Evolutionary conservation across 495 filamentous ascomycete genomes (phyloP).

Genomic region (Penicillium longicatenatum): DNA sequence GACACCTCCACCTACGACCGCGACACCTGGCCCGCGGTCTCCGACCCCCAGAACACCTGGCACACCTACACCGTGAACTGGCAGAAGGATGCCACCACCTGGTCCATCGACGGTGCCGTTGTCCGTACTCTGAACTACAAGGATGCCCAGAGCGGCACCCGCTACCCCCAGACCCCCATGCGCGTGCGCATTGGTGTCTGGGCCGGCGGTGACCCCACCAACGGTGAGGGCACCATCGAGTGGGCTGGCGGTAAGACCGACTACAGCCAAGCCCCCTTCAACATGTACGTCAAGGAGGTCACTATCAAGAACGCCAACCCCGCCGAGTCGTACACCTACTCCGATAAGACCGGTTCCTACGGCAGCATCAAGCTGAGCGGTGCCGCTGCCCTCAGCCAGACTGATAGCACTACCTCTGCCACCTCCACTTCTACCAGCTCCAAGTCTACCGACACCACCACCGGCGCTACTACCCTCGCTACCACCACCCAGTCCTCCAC

Average conservation of each 20-base stretch:
- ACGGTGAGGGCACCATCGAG: conserved; percentile 59
- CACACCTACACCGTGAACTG: conserved; percentile 88
- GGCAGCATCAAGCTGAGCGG: conserved; percentile 57
- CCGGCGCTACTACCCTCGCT: conserved; percentile 7
- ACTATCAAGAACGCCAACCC: conserved; percentile 34
- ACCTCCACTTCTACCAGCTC: conserved; percentile 10
- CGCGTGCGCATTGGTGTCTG: conserved; percentile 83
- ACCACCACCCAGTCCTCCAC: conserved; percentile 20
- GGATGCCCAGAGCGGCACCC: conserved; percentile 51
- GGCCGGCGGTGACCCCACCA: conserved; percentile 78
- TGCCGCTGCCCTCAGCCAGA: conserved; percentile 9
- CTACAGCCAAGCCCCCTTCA: conserved; percentile 72
- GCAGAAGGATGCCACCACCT: conserved; percentile 70
- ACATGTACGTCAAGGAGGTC: conserved; percentile 72
- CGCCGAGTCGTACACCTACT: conserved; percentile 65
- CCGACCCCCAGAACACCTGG: conserved; percentile 66
- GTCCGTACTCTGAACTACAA: conserved; percentile 68
- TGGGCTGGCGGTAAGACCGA: conserved; percentile 84
- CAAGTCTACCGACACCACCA: conserved; percentile 2
- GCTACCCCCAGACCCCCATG: conserved; percentile 93
- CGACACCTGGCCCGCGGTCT: conserved; percentile 56
- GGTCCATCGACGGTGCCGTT: conserved; percentile 73
- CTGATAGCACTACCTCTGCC: conserved; percentile 12
- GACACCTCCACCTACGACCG: conserved; percentile 78
- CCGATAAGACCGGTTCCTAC: conserved; percentile 65